These are phyloP conservation scores for Punica granatum DNA, from an alignment of 345 rosid species.

Conservation along the genomic window DNA sequence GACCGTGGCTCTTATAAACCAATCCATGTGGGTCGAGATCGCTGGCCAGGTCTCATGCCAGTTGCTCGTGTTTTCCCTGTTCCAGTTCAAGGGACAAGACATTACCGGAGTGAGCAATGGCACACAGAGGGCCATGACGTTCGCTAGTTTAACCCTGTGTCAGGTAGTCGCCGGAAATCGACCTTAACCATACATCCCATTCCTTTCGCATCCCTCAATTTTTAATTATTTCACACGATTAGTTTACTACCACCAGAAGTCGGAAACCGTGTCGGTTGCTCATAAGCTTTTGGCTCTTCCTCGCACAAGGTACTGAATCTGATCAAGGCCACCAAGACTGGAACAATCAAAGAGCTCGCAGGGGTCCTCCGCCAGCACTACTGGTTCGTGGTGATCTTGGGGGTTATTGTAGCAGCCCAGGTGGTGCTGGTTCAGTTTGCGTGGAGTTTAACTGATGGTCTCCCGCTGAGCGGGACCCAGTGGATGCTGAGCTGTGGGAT, in stretches of 20 bases:
- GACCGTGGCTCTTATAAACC: neutral
- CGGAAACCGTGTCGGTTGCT: neutral
- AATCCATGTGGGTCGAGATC: neutral
- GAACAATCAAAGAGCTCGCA: neutral
- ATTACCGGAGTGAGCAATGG: neutral
- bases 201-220: too few relatives aligned
- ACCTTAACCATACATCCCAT: neutral
- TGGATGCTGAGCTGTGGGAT: neutral
- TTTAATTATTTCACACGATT: too few relatives aligned
- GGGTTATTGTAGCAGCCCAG: neutral
- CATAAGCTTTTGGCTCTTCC: neutral
- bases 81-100: neutral
- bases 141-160: neutral
- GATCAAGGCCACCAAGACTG: neutral
- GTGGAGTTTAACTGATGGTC: neutral
- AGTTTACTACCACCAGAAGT: too few relatives aligned
- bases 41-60: neutral
- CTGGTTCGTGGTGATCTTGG: neutral
- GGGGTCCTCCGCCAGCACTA: neutral
- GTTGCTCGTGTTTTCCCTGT: neutral
- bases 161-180: neutral
- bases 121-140: neutral
- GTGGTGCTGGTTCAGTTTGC: neutral
- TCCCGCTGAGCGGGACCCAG: neutral
- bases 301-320: neutral